A percentile compares a stretch with the other conserved stretches of the same genome.
Conservation (phyloP, 176 grass and related monocot species). For the Chloris gayana region DNA sequence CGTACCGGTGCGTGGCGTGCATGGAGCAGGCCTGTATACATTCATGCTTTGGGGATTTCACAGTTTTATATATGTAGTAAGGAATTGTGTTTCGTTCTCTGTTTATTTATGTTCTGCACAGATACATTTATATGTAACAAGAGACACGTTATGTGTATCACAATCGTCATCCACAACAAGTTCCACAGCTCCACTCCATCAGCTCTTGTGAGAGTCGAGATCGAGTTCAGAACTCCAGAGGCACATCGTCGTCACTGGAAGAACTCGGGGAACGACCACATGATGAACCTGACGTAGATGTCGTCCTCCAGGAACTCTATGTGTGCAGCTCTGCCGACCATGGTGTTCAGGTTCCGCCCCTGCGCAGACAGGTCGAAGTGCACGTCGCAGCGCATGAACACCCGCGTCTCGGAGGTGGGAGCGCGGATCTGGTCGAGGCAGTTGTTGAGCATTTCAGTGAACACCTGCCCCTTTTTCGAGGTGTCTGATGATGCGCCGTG, state of each 20-base stretch:
- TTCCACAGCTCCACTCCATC: background rate
- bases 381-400: slow-evolving; percentile 89
- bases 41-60: no score
- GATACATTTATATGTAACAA: no score
- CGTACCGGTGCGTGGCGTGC: no score
- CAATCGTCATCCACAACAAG: background rate
- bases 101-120: no score
- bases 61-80: no score
- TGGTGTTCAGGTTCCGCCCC: slow-evolving; percentile 69
- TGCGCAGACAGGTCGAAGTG: slow-evolving; percentile 71
- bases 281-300: slow-evolving; percentile 76
- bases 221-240: background rate
- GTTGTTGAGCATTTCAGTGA: slow-evolving; percentile 86
- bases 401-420: slow-evolving; percentile 50
- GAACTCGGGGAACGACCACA: slow-evolving; percentile 83
- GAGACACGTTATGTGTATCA: background rate
- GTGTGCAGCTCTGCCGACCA: slow-evolving; percentile 82
- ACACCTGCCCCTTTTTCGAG: slow-evolving; percentile 72
- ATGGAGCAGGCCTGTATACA: no score
- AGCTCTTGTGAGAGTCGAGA: no score
- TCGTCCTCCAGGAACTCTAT: slow-evolving; percentile 89
- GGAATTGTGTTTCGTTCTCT: no score
- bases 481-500: slow-evolving; percentile 60
- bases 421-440: slow-evolving; percentile 81
- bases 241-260: slow-evolving; percentile 59